Conservation (phyloP, 192 early-diverging fungal species). For the Coemansia sp. region DNA sequence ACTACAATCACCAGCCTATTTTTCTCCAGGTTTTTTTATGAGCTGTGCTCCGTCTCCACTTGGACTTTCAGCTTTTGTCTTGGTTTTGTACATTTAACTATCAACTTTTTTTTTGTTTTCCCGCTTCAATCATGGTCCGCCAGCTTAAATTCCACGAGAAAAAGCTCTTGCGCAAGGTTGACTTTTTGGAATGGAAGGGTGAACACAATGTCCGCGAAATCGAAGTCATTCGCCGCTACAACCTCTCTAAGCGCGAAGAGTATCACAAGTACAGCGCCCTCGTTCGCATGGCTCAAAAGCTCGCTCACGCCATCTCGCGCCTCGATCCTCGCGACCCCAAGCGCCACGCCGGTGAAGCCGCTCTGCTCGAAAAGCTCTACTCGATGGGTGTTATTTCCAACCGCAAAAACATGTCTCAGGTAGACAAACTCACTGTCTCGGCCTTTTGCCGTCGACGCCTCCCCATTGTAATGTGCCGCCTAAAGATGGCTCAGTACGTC, state of each 20-base stretch:
- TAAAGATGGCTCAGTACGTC: constrained; percentile 94
- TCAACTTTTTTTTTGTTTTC: background rate
- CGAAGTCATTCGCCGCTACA: constrained; percentile 85
- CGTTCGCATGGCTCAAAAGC: constrained; percentile 75
- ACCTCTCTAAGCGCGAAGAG: constrained; percentile 86
- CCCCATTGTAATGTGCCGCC: constrained; percentile 90
- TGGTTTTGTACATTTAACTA: background rate
- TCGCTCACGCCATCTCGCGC: constrained; percentile 81
- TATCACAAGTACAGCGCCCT: constrained; percentile 77
- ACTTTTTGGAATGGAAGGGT: constrained; percentile 90
- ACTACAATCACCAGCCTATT: background rate
- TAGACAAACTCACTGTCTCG: constrained; percentile 81
- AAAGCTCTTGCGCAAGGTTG: constrained; percentile 94
- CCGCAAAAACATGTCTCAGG: constrained; percentile 73
- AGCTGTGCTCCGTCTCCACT: background rate
- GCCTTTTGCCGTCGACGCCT: constrained; percentile 85
- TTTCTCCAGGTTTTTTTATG: background rate
- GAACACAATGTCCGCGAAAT: constrained; percentile 83
- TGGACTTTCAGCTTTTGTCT: no score
- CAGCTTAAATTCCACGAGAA: constrained; percentile 93
- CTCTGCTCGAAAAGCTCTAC: constrained; percentile 85
- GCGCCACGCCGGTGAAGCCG: constrained; percentile 70
- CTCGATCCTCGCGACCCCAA: constrained; percentile 86
- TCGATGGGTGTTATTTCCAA: constrained; percentile 80
- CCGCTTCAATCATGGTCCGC: constrained; percentile 50